Base-by-base conservation (phyloP, 192 early-diverging fungal species). In the Coemansia pectinata region DNA sequence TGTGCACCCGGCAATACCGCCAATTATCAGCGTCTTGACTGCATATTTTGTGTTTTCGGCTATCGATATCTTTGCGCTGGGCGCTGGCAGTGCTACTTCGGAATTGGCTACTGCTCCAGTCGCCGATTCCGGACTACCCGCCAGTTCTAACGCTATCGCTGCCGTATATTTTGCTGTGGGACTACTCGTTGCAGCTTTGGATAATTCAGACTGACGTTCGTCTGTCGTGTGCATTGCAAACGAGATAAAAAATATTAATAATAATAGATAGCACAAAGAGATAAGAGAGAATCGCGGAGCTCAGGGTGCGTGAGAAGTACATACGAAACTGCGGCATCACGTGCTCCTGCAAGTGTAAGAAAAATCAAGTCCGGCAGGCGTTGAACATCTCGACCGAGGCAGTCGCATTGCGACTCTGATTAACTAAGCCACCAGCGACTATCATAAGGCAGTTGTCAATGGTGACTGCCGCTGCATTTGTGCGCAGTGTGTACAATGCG, bases 1-100 rank as follows among this genome's bases (percentile, higher is more conserved):
- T 67, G 82, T 84, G 66, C 82, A 84, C 33, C 82, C 82, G 1
- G 82, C 82, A 70, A 84, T 69, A 0, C 82, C 82, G 58, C 82
- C 82, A 31, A 79, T 76, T 58, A 79, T 23, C 61, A 61, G 39
- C 15, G 77, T 79, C 53, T 73, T 73, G 12, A 33, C 58, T 7
- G 69, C 71, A 36, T 84, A 84, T 19, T 53, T 61, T 7, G 69
- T 67, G 57, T 70, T 78, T 38, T 70, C 74, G 38, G 34, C 34
- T 9, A 36, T 25, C 10, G 36, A 40, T 11, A 40, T 61, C 2
- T 7, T 33, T 8, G 36, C 21, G 8, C 36, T 12, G 36, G 17
- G 6, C 19, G n/a, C 8, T 40, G 36, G 5, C 2, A 61, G 36
- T 8, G 10, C 36, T 23, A 19, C n/a, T 23, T 38, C 34, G 19